Conservation (phyloP, 495 filamentous ascomycete genomes). For the Aspergillus cavernicola region DNA sequence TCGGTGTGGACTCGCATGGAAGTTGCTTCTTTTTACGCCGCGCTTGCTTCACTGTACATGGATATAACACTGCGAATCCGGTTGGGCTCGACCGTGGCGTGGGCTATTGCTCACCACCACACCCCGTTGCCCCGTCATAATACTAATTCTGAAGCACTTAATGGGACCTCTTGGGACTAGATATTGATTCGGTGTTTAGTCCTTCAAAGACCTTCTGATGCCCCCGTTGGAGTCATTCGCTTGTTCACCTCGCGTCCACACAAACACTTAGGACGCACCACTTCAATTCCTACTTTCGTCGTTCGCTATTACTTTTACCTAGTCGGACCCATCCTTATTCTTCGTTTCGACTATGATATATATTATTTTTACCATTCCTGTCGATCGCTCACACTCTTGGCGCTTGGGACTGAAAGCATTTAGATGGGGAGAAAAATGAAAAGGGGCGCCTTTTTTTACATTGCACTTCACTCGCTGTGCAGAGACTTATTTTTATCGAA, state of each 20-base stretch:
- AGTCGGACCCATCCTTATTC: slow-evolving; percentile 33
- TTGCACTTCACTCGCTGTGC: slow-evolving; percentile 47
- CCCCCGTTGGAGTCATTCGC: slow-evolving; percentile 40
- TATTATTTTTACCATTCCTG: slow-evolving; percentile 39
- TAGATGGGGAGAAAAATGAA: slow-evolving; percentile 30
- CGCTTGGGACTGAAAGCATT: slow-evolving; percentile 35
- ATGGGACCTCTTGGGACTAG: slow-evolving; percentile 8
- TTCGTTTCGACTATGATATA: slow-evolving; percentile 37
- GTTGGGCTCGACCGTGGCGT: slow-evolving; percentile 5
- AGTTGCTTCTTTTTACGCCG: background rate
- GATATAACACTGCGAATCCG: slow-evolving; percentile 10
- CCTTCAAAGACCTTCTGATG: slow-evolving; percentile 18
- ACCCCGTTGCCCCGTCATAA: slow-evolving; percentile 6
- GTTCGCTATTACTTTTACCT: slow-evolving; percentile 37
- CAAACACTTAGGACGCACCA: slow-evolving; percentile 13
- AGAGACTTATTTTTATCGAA: slow-evolving; percentile 32
- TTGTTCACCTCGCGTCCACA: slow-evolving; percentile 33
- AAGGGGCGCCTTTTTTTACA: slow-evolving; percentile 30
- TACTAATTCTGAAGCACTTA: slow-evolving; percentile 12
- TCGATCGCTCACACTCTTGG: slow-evolving; percentile 45
- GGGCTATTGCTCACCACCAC: slow-evolving; percentile 2
- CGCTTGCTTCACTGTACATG: slow-evolving; percentile 10
- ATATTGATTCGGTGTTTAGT: slow-evolving; percentile 11
- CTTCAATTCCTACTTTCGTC: slow-evolving; percentile 38
- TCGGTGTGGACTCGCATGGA: background rate